phyloP scores from a whole-genome alignment of 495 filamentous ascomycete genomes.

The Lasiosphaeris hirsuta region DNA sequence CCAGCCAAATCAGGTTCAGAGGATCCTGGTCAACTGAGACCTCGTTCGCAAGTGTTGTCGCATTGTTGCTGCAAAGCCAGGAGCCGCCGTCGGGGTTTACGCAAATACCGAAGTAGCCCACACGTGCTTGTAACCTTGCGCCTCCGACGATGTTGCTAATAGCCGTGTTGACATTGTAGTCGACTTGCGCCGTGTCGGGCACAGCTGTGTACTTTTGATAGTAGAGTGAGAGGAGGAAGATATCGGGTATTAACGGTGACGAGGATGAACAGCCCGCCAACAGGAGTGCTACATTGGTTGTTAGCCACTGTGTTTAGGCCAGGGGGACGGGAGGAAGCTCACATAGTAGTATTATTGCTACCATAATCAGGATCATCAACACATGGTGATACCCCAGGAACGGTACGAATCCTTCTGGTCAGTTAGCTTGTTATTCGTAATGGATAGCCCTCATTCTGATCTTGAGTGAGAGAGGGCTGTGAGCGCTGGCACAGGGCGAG shows the following conservation, averaged over 20 bases:
- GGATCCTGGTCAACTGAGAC: slow-evolving; percentile 70
- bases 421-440: background rate
- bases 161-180: slow-evolving; percentile 74
- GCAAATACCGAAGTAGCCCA: slow-evolving; percentile 72
- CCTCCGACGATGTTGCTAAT: slow-evolving; percentile 69
- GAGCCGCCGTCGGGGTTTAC: slow-evolving; percentile 67
- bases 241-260: slow-evolving; percentile 69
- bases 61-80: slow-evolving; percentile 76
- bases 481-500: background rate
- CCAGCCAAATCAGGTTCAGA: slow-evolving; percentile 76
- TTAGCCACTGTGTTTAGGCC: background rate
- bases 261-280: slow-evolving; percentile 77
- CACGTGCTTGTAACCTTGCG: slow-evolving; percentile 64
- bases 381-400: slow-evolving; percentile 99
- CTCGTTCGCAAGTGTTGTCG: slow-evolving; percentile 66
- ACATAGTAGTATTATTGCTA: slow-evolving; percentile 95
- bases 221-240: slow-evolving; percentile 77
- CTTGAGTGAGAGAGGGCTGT: slow-evolving; percentile 1
- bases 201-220: slow-evolving; percentile 63
- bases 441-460: background rate
- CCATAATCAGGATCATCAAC: slow-evolving; percentile 92
- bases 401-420: slow-evolving; percentile 70
- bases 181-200: slow-evolving; percentile 74
- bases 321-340: slow-evolving; percentile 37
- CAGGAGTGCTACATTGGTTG: slow-evolving; percentile 58